A percentile compares a stretch with the other conserved stretches of the same genome.
Evolutionary conservation across 331 rosid genomes (phyloP).

Genomic region (Spiraea crenata): DNA sequence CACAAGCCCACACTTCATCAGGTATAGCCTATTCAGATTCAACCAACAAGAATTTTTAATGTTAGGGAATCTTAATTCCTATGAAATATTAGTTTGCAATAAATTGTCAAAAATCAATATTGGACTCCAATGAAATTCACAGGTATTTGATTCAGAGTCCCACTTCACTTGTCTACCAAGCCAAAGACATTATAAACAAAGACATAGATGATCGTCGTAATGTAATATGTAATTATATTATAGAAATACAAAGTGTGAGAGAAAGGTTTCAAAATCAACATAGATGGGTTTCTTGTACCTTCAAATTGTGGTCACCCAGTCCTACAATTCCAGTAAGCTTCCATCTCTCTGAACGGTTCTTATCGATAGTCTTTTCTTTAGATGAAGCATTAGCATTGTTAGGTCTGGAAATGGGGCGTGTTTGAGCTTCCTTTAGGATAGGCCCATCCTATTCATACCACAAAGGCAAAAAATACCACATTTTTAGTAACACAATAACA

Average conservation of each 20-base stretch:
- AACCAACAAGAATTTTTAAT: constrained; percentile 13
- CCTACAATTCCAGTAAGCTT: constrained; percentile 71
- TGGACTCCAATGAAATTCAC: not conserved
- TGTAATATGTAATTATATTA: constrained; percentile 3
- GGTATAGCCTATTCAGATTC: constrained; percentile 63
- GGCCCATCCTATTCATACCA: constrained; percentile 61
- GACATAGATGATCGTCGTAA: not conserved
- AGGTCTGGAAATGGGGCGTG: constrained; percentile 43
- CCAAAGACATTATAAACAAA: not conserved
- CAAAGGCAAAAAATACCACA: not conserved
- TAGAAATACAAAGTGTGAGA: not conserved
- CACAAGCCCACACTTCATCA: constrained; percentile 75
- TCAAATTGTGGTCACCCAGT: constrained; percentile 72
- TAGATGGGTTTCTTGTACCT: constrained; percentile 41
- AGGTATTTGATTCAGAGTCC: not conserved
- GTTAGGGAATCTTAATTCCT: not conserved
- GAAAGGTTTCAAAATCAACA: not conserved
- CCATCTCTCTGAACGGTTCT: constrained; percentile 60
- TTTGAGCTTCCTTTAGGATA: constrained; percentile 49
- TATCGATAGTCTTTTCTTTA: constrained; percentile 38
- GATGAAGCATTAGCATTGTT: constrained; percentile 17
- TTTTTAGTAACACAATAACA: not conserved
- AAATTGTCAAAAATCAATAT: not conserved
- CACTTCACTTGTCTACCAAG: not conserved
- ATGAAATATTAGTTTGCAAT: not conserved